Evolutionary conservation across 208 protist species (phyloP).

Genomic region (Phytomonas francai): DNA sequence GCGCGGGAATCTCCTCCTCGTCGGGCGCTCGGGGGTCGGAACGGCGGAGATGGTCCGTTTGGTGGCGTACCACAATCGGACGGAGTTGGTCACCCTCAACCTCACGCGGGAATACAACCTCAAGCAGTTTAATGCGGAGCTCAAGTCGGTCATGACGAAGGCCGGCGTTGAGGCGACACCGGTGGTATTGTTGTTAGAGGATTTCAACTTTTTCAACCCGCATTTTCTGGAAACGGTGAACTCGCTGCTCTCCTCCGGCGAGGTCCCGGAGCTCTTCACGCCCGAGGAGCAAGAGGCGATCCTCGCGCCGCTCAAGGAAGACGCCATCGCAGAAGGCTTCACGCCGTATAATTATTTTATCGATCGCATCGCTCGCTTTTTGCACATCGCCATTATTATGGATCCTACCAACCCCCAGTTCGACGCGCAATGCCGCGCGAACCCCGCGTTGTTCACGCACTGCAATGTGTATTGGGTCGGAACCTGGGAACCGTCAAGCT

Average conservation of each 20-base stretch:
- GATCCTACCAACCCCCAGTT: slow-evolving; percentile 93
- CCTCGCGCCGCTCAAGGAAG: slow-evolving; percentile 89
- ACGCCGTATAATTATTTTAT: slow-evolving; percentile 88
- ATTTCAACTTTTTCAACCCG: slow-evolving; percentile 90
- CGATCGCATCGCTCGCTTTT: slow-evolving; percentile 80
- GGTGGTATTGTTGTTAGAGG: slow-evolving; percentile 92
- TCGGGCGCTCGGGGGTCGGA: slow-evolving; percentile 92
- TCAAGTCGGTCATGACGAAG: slow-evolving; percentile 89
- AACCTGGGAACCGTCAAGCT: slow-evolving; percentile 83
- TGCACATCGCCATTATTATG: slow-evolving; percentile 94
- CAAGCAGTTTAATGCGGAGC: slow-evolving; percentile 92
- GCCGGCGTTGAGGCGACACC: slow-evolving; percentile 88
- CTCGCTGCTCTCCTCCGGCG: slow-evolving; percentile 93
- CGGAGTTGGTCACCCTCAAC: slow-evolving; percentile 84
- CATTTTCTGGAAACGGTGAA: slow-evolving; percentile 93
- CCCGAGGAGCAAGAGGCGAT: slow-evolving; percentile 95
- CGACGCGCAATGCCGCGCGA: slow-evolving; percentile 86
- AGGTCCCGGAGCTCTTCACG: slow-evolving; percentile 95
- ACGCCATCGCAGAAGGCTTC: slow-evolving; percentile 77
- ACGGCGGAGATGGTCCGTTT: slow-evolving; percentile 87
- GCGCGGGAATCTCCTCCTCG: slow-evolving; percentile 91
- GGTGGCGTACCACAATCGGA: slow-evolving; percentile 85
- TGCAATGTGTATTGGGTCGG: slow-evolving; percentile 96
- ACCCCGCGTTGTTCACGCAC: slow-evolving; percentile 95
- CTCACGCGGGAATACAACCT: slow-evolving; percentile 89